phyloP scores from a whole-genome alignment of 163 green algal genomes.

The Scenedesmus sp. region DNA sequence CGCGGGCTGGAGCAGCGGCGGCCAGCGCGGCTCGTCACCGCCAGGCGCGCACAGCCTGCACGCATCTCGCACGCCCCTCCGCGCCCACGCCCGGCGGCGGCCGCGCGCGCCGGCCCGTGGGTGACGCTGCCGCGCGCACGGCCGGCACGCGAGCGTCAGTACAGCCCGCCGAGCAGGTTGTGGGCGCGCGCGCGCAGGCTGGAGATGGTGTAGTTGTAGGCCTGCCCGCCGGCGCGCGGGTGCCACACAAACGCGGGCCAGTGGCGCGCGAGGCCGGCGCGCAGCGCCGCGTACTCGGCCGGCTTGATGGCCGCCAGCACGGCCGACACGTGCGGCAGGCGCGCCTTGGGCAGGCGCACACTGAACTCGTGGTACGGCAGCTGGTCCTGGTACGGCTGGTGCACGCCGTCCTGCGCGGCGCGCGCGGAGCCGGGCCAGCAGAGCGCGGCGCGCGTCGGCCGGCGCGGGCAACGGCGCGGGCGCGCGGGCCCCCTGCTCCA shows the following conservation, averaged over 20 bases:
- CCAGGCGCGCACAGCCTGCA: too few species aligned
- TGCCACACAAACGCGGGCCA: slow-evolving; percentile 44
- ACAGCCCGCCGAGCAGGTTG: slow-evolving; percentile 2
- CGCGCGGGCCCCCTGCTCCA: too few species aligned
- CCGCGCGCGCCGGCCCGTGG: too few species aligned
- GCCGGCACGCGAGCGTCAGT: too few species aligned
- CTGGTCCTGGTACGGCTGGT: slow-evolving; percentile 31
- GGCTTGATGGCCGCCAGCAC: slow-evolving; percentile 8
- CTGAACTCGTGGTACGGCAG: slow-evolving; percentile 37
- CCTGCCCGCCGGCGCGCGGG: slow-evolving; percentile 2
- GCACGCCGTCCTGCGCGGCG: slow-evolving; percentile 36
- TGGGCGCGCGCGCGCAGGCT: background rate
- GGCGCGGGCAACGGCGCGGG: too few species aligned
- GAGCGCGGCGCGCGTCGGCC: background rate
- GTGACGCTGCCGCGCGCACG: too few species aligned
- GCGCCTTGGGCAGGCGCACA: background rate
- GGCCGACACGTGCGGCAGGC: slow-evolving; percentile 10
- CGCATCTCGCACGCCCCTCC: too few species aligned
- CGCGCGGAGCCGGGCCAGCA: background rate
- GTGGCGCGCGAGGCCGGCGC: background rate
- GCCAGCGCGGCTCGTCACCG: too few species aligned
- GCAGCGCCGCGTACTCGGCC: slow-evolving; percentile 14
- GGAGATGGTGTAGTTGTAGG: slow-evolving; percentile 26
- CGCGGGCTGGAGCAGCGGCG: too few species aligned
- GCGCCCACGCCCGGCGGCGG: too few species aligned